Evolutionary conservation across 2,329 filamentous ascomycete genomes (phyloP), one percentile per base, ranked within the genome.

Genomic region (Phaeosphaeriaceae sp.): DNA sequence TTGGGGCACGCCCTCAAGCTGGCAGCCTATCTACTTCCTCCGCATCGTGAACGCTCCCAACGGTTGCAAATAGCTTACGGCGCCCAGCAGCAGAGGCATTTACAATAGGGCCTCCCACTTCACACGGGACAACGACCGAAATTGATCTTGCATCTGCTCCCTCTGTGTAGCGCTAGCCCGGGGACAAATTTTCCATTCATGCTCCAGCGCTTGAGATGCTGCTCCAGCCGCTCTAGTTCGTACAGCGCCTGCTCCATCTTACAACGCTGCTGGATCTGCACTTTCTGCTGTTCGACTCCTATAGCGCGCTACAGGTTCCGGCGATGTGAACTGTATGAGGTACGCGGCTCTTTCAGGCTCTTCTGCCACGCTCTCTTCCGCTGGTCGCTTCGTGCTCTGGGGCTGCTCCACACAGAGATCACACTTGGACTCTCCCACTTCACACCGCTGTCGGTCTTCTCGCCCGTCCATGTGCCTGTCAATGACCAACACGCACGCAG

Each of bases 391-490:
- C 7, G 30, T 7, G 15, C 30, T 16, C 13, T 23, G n/a, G 18
- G 37, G 45, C 13, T 21, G 20, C 29, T 30, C 18, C 38, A 21
- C n/a, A 28, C 33, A 48, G 11, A 48, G 32, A 33, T 48, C 39
- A 35, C 29, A 48, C 39, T 43, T 48, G 13, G 23, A 6, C 40
- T 48, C 39, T 13, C 18, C 21, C 17, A 26, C 4, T 32, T 48
- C 29, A 21, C 30, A 48, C 23, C 35, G 29, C 45, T 35, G 29
- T 33, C 45, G 34, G 20, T 42, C 30, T 18, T 42, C 18, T 15
- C 45, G 32, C 11, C 38, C 29, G 30, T 48, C 36, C 36, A 47
- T 47, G 20, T 47, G 20, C 37, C 8, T 42, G 21, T 42, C 30
- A 33, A 33, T 8, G 12, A 16, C 30, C 30, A 33, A 13, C 28